phyloP scores from a whole-genome alignment of 768 basidiomycete species.

The Auricularia sp. region DNA sequence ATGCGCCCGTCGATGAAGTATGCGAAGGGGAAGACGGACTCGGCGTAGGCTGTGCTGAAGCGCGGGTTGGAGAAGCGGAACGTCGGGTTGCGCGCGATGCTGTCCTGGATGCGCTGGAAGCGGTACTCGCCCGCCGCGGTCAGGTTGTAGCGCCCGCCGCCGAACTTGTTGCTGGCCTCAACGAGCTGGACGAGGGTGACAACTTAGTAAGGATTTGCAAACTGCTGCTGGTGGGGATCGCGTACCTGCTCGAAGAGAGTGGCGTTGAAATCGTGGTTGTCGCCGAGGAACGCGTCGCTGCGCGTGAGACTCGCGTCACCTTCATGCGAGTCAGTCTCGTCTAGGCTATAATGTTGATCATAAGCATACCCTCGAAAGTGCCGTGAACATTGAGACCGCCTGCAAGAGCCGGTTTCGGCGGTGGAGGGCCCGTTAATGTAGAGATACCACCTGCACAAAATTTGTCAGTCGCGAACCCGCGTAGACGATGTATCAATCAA shows the following conservation, averaged over 20 bases:
- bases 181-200: not conserved
- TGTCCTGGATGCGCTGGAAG: conserved; percentile 7
- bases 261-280: conserved; percentile 7
- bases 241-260: conserved; percentile 5
- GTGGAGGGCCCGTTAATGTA: not conserved
- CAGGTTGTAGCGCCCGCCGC: not conserved
- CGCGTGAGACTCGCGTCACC: conserved; percentile 7
- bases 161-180: not conserved
- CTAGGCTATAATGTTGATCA: not conserved
- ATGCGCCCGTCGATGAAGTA: conserved; percentile 7
- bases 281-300: conserved; percentile 8
- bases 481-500: not conserved
- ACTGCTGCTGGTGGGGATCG: not conserved
- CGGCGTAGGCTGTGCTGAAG: conserved; percentile 2
- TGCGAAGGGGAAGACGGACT: conserved; percentile 5
- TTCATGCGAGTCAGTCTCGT: not conserved
- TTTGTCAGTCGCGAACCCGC: too few species aligned
- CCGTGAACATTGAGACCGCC: conserved; percentile 6
- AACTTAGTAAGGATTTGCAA: not conserved
- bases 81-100: conserved; percentile 6
- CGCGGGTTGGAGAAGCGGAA: conserved; percentile 4
- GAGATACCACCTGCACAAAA: not conserved
- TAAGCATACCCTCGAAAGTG: conserved; percentile 2
- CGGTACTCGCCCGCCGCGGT: conserved; percentile 4
- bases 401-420: not conserved